Conservation (phyloP, 192 early-diverging fungal species). For the Rhizophagus sp. region DNA sequence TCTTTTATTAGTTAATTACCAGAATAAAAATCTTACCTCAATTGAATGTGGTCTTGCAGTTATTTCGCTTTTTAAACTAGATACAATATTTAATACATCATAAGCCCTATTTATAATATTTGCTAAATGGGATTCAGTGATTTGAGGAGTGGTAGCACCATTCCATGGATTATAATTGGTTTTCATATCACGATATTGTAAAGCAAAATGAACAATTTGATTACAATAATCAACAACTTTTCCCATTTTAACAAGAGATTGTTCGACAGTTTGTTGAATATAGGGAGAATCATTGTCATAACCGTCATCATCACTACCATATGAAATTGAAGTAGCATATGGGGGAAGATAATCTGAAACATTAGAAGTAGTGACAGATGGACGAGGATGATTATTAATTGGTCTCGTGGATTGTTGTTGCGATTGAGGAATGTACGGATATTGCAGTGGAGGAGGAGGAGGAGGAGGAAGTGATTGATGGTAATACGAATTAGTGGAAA, state of each 20-base stretch:
- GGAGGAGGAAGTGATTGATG: neutral
- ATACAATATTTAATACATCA: constrained; percentile 6
- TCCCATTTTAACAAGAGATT: neutral
- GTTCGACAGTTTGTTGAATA: constrained; percentile 10
- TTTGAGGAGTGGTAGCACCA: neutral
- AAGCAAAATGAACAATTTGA: constrained; percentile 6
- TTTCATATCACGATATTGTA: constrained; percentile 6
- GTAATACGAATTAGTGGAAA: neutral
- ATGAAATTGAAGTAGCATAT: neutral
- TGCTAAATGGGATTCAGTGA: neutral
- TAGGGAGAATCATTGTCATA: constrained; percentile 11
- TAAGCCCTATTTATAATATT: constrained; percentile 13
- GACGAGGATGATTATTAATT: neutral
- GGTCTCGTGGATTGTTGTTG: neutral
- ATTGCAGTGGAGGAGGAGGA: neutral
- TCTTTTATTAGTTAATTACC: neutral
- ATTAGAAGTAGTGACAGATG: neutral
- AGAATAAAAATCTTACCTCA: neutral
- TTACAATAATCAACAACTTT: constrained; percentile 17
- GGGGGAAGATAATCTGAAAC: neutral
- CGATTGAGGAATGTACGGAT: no score
- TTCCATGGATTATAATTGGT: constrained; percentile 4
- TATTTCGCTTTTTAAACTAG: neutral
- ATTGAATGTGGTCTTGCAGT: neutral
- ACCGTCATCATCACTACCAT: neutral